Base-by-base conservation (phyloP, 1,284 basidiomycete species). In the Neolentinus lepideus region DNA sequence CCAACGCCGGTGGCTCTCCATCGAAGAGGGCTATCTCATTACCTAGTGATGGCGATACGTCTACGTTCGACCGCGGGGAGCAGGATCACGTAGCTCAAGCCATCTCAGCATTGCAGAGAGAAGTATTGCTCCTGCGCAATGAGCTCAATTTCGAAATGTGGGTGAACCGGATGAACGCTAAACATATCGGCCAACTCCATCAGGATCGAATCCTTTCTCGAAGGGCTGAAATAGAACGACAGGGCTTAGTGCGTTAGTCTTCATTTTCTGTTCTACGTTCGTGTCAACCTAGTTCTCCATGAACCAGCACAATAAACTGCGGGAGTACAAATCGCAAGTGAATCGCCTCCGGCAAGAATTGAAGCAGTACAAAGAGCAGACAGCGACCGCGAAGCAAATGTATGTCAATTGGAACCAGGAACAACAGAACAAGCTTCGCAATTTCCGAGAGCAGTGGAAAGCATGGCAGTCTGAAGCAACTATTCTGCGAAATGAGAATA, bases 141-240 rank as follows among this genome's bases (percentile, higher is more conserved):
- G 88, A 92, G 60, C 79, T 92, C 43, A 90, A 90, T 64, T 89
- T 92, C 57, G 88, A 92, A 70, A 72, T 85, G 22, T 92, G 89
- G 86, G 73, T 88, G 45, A 84, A 87, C 57, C 75, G 87, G 60
- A 83, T 91, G 68, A 90, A 90, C 58, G 77, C 87, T 54, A 81
- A 81, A 65, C 88, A 91, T 61, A 87, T 93, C 54, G 87, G 85
- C n/a, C 75, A 83, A 47, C 69, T 92, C 52, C 86, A 89, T 62
- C 78, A 85, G 58, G 85, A 90, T 59, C 80, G 79, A n/a, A 80
- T 88, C 26, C 66, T 88, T 25, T 82, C 85, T 55, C 80, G 81
- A 61, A 84, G 80, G 52, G 86, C 86, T 25, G 90, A 92, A 66
- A 78, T 80, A 6, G 90, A 92, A 66, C 75, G 88, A 48, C 91